phyloP scores from a whole-genome alignment of 768 basidiomycete genomes.

The Russula vinacea region DNA sequence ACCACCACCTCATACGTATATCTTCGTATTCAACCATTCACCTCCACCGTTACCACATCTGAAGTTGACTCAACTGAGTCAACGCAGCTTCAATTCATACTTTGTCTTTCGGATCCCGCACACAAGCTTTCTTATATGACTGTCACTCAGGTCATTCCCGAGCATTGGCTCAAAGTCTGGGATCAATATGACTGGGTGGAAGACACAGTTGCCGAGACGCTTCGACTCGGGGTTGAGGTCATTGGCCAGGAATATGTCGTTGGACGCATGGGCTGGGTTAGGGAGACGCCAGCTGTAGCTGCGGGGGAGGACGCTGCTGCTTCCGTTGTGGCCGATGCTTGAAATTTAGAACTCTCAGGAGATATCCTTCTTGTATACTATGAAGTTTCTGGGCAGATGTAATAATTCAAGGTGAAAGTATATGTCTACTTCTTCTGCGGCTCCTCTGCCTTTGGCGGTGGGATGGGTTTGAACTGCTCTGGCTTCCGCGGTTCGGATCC shows the following conservation, averaged over 20 bases:
- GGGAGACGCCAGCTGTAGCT: conserved; percentile 27
- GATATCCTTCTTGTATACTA: conserved; percentile 14
- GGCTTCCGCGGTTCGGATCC: conserved; percentile 57
- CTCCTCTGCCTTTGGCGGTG: conserved; percentile 70
- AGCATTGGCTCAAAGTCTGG: conserved; percentile 85
- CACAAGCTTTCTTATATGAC: conserved; percentile 77
- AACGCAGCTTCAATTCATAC: conserved; percentile 57
- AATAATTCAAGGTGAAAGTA: conserved; percentile 19
- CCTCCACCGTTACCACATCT: conserved; percentile 52
- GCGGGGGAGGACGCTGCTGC: conserved; percentile 6
- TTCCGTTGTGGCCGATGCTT: conserved; percentile 13
- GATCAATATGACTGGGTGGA: conserved; percentile 96
- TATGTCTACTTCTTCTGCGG: conserved; percentile 67
- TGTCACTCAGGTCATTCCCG: conserved; percentile 78
- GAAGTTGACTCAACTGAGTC: conserved; percentile 32
- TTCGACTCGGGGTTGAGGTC: conserved; percentile 83
- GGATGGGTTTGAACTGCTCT: conserved; percentile 70
- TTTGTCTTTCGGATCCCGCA: conserved; percentile 68
- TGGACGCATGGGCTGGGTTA: conserved; percentile 78
- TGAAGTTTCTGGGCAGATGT: conserved; percentile 1
- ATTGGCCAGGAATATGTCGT: conserved; percentile 91
- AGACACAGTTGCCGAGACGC: conserved; percentile 82
- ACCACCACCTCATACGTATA: conserved; percentile 88
- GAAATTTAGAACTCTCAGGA: conserved; percentile 4
- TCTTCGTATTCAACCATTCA: conserved; percentile 88